phyloP scores from a whole-genome alignment of 768 basidiomycete genomes.

The Hortiboletus flavorubellus region DNA sequence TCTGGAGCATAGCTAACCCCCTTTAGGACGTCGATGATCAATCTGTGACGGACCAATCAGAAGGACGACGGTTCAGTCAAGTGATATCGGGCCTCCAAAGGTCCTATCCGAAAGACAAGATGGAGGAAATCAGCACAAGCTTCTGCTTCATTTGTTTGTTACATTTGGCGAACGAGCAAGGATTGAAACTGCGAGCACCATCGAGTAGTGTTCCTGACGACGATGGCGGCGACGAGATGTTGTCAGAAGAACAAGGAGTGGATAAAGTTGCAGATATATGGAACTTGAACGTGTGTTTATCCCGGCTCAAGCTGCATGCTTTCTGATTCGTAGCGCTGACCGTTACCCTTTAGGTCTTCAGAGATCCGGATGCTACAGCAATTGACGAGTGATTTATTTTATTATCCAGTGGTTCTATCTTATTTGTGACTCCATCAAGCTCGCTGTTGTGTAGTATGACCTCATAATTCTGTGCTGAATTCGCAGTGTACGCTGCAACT shows the following conservation, averaged over 20 bases:
- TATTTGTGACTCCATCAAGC: constrained; percentile 4
- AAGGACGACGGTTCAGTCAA: constrained; percentile 67
- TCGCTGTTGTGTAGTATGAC: constrained; percentile 10
- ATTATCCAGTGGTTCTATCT: constrained; percentile 11
- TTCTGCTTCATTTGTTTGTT: constrained; percentile 99
- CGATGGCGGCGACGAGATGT: constrained; percentile 34
- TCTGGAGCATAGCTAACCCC: not conserved
- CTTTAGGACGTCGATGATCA: constrained; percentile 53
- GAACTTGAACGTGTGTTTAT: constrained; percentile 59
- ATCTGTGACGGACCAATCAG: constrained; percentile 57
- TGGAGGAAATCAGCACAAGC: constrained; percentile 97
- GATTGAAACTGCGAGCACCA: constrained; percentile 72
- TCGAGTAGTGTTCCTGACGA: constrained; percentile 35
- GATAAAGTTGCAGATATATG: constrained; percentile 67
- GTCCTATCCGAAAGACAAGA: constrained; percentile 88
- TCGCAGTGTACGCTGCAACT: not conserved
- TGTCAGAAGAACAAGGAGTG: constrained; percentile 34
- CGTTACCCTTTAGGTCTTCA: constrained; percentile 37
- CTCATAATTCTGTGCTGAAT: constrained; percentile 4
- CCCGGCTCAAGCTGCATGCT: not conserved
- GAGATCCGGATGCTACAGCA: constrained; percentile 37
- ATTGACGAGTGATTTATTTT: constrained; percentile 23
- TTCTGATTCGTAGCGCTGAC: not conserved
- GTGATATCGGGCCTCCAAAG: constrained; percentile 80
- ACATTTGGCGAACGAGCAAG: constrained; percentile 96